Conservation (phyloP, 2,329 filamentous ascomycete species). For the Fusarium annulatum region DNA sequence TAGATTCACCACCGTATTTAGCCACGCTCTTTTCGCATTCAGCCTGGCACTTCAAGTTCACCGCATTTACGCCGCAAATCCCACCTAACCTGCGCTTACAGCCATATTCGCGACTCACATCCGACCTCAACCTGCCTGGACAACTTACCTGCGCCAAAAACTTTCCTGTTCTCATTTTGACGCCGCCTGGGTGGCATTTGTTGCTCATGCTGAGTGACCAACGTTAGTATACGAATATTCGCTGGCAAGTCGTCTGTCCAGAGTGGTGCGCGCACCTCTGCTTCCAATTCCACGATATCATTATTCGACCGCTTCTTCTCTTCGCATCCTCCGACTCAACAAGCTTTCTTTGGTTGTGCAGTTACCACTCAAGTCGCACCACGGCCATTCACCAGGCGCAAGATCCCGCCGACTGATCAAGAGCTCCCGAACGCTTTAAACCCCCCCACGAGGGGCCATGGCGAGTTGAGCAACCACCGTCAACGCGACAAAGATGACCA, state of each 20-base stretch:
- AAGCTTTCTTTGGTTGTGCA: not conserved
- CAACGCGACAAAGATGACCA: constrained; percentile 48
- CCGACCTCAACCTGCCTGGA: constrained; percentile 4
- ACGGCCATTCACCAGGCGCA: constrained; percentile 16
- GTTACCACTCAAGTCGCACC: not conserved
- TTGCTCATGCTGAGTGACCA: constrained; percentile 7
- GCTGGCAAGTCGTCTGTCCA: constrained; percentile 2
- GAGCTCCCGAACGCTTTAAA: constrained; percentile 23
- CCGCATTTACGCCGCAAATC: constrained; percentile 35
- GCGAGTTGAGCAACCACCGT: constrained; percentile 48
- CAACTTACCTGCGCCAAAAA: not conserved
- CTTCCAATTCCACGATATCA: not conserved
- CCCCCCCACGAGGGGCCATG: constrained; percentile 45
- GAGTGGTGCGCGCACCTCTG: constrained; percentile 3
- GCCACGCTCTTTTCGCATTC: constrained; percentile 22
- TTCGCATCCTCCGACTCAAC: constrained; percentile 3
- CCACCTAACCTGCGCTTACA: constrained; percentile 21
- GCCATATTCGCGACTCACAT: constrained; percentile 15
- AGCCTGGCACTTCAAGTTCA: constrained; percentile 17
- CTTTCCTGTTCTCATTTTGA: not conserved
- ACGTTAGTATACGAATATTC: constrained; percentile 14
- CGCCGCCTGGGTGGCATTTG: constrained; percentile 2
- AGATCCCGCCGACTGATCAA: constrained; percentile 27
- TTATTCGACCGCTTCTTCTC: not conserved
- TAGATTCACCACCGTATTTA: constrained; percentile 17